Percentiles rank a stretch among this genome's conserved stretches.
Evolutionary conservation across 192 early-diverging fungal genomes (phyloP).

Genomic region (Dissophora globulifera): DNA sequence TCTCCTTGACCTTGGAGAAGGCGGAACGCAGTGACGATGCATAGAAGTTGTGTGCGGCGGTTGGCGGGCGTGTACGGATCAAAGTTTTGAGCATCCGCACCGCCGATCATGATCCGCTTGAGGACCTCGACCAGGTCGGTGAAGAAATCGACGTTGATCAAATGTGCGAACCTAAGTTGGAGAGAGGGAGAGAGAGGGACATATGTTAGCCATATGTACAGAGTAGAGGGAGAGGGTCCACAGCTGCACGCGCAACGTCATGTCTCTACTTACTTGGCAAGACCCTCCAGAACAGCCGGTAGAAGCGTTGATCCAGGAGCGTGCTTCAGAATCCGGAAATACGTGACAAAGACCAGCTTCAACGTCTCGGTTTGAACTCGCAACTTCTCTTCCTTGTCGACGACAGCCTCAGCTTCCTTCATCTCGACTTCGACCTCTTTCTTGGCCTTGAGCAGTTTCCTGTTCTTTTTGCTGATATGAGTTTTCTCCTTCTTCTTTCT

Average conservation of each 20-base stretch:
- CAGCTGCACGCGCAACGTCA: too few relatives aligned
- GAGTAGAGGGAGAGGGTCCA: too few relatives aligned
- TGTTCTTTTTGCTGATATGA: conserved; percentile 71
- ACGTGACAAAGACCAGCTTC: conserved; percentile 92
- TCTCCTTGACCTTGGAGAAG: conserved; percentile 92
- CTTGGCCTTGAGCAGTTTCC: conserved; percentile 79
- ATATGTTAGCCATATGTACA: too few relatives aligned
- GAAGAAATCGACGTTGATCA: conserved; percentile 98
- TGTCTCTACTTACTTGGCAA: conserved; percentile 73
- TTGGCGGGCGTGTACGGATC: conserved; percentile 54
- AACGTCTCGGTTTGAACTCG: conserved; percentile 91
- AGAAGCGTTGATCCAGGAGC: conserved; percentile 76
- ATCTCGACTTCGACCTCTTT: conserved; percentile 81
- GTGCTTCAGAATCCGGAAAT: conserved; percentile 95
- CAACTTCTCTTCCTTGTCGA: conserved; percentile 84
- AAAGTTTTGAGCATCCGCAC: conserved; percentile 59
- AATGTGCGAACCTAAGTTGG: conserved; percentile 81
- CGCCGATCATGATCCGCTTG: conserved; percentile 80
- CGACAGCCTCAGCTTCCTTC: conserved; percentile 91
- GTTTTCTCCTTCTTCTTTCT: conserved; percentile 66
- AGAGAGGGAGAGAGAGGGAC: too few relatives aligned
- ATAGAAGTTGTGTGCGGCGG: conserved; percentile 82
- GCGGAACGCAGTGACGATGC: conserved; percentile 89
- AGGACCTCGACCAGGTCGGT: conserved; percentile 86
- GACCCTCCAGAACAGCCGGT: conserved; percentile 82